These are phyloP conservation scores for Aaosphaeria pasadenensis DNA, from an alignment of 2,329 filamentous ascomycete genomes.

Conservation along the genomic window DNA sequence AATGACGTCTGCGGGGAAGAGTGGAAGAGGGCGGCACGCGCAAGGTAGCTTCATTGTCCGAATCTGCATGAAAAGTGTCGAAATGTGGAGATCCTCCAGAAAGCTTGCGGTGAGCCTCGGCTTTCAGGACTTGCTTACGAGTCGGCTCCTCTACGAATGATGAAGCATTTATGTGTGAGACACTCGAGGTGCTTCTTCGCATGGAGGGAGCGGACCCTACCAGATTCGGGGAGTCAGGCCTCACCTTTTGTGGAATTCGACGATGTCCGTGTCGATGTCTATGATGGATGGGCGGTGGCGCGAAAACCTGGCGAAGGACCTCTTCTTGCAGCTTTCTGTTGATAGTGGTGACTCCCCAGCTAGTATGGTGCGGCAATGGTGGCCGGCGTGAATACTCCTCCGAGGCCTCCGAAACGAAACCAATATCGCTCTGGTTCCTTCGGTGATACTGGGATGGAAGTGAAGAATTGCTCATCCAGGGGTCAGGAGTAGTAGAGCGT, in stretches of 20 bases:
- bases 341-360: constrained; percentile 88
- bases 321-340: constrained; percentile 86
- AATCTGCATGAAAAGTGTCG: constrained; percentile 10
- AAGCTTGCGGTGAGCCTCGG: constrained; percentile 36
- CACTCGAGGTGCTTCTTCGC: constrained; percentile 39
- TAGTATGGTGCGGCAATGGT: constrained; percentile 49
- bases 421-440: constrained; percentile 34
- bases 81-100: constrained; percentile 12
- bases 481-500: constrained; percentile 37
- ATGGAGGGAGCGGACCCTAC: constrained; percentile 30
- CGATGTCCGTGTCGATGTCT: constrained; percentile 61
- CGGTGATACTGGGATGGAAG: constrained; percentile 32
- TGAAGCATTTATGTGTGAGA: constrained; percentile 24
- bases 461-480: constrained; percentile 27
- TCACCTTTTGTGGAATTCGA: constrained; percentile 50
- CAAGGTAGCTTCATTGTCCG: constrained; percentile 5
- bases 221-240: constrained; percentile 24
- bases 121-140: constrained; percentile 42
- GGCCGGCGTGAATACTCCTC: constrained; percentile 31
- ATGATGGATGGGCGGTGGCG: constrained; percentile 77
- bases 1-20: constrained; percentile 67
- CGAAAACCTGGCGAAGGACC: constrained; percentile 87
- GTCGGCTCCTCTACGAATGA: constrained; percentile 34
- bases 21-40: constrained; percentile 26
- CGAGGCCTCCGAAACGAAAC: constrained; percentile 15